These are phyloP conservation scores for Hibiscus mutabilis DNA, from an alignment of 345 rosid species.

Conservation along the genomic window DNA sequence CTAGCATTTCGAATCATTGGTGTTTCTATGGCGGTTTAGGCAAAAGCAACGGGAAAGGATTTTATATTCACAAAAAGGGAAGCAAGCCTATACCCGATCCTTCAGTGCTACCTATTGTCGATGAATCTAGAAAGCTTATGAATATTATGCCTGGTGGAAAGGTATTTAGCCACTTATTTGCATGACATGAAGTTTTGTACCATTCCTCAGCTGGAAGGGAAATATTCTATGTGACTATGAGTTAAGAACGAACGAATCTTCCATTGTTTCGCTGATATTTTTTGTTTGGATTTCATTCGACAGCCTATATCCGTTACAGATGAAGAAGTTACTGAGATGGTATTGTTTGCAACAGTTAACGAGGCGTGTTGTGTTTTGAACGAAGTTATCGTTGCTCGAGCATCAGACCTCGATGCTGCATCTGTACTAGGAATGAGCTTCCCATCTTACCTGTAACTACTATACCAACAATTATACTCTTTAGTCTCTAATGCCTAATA, in stretches of 20 bases:
- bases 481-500: background rate
- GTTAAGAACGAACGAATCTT: background rate
- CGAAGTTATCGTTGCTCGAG: constrained; percentile 71
- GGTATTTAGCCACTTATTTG: constrained; percentile 33
- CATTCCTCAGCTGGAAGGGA: no score
- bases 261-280: constrained; percentile 9
- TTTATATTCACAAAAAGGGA: constrained; percentile 71
- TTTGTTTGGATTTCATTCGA: constrained; percentile 14
- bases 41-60: constrained; percentile 85
- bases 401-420: constrained; percentile 85
- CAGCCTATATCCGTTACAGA: constrained; percentile 80
- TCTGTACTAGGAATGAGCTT: constrained; percentile 98
- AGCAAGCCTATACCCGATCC: constrained; percentile 79
- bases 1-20: background rate
- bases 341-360: constrained; percentile 79
- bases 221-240: background rate
- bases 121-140: constrained; percentile 59
- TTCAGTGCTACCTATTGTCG: constrained; percentile 61
- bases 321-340: constrained; percentile 76
- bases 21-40: constrained; percentile 29
- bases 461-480: background rate
- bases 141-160: constrained; percentile 90
- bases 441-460: constrained; percentile 79
- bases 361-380: constrained; percentile 88
- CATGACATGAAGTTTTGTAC: background rate